Conservation (phyloP, 371 early-diverging fungal species). For the Choanephora cucurbitarum region DNA sequence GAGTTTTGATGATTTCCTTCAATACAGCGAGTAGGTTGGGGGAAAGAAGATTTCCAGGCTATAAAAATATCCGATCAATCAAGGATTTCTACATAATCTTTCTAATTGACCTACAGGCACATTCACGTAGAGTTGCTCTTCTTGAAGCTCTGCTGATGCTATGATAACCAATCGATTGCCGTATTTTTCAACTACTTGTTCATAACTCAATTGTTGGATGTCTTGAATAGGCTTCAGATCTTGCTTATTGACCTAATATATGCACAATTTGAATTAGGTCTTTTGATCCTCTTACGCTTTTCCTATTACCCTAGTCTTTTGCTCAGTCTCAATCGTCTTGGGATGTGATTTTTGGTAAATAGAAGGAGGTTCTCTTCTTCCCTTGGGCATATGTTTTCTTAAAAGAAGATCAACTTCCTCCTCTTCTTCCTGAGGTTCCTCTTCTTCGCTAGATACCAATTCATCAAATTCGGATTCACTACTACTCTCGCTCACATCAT, state of each 20-base stretch:
- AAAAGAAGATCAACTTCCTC: background rate
- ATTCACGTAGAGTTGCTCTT: constrained; percentile 32
- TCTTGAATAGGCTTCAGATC: constrained; percentile 10
- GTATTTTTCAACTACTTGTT: constrained; percentile 25
- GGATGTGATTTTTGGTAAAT: background rate
- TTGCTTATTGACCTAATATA: background rate
- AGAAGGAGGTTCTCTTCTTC: background rate
- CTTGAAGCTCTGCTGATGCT: constrained; percentile 28
- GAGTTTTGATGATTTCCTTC: constrained; percentile 21
- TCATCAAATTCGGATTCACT: constrained; percentile 15
- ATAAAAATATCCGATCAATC: no score
- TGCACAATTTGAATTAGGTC: no score
- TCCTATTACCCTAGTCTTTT: background rate
- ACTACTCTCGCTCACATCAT: constrained; percentile 5
- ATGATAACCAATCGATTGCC: constrained; percentile 25
- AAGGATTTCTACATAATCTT: no score
- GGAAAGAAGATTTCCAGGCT: constrained; percentile 31
- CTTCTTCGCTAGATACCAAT: background rate
- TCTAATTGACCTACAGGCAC: constrained; percentile 43
- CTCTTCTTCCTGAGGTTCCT: constrained; percentile 1
- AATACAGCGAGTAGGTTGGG: constrained; percentile 26
- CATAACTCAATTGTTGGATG: constrained; percentile 20
- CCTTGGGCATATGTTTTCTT: background rate
- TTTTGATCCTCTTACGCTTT: no score
- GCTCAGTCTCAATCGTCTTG: background rate